A percentile compares a stretch with the other conserved stretches of the same genome.
Conservation (phyloP, 352 stramenopile species). For the Phytophthora agathidicida region DNA sequence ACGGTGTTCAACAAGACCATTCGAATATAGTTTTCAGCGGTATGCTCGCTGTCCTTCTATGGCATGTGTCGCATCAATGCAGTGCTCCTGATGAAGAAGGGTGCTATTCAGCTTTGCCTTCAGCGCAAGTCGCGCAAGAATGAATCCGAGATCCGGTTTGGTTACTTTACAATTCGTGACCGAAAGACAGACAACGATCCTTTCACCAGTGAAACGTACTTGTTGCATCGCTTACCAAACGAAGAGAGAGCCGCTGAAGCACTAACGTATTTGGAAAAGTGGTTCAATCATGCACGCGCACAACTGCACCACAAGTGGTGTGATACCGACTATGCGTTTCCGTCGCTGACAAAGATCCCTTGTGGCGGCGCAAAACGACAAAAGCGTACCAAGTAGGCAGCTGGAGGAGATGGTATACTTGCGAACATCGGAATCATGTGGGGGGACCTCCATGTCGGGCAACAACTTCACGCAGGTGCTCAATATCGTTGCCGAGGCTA, state of each 20-base stretch:
- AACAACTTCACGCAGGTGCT: conserved; percentile 20
- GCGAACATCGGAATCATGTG: not conserved
- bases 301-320: not conserved
- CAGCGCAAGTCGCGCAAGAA: not conserved
- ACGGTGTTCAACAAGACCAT: conserved; percentile 17
- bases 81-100: conserved; percentile 7
- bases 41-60: conserved; percentile 25
- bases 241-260: conserved; percentile 6
- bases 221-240: not conserved
- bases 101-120: conserved; percentile 10
- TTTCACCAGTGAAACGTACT: conserved; percentile 11
- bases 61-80: conserved; percentile 26
- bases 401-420: not conserved
- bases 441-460: conserved; percentile 3
- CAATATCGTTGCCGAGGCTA: conserved; percentile 7
- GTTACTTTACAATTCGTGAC: conserved; percentile 14
- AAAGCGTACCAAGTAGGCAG: not conserved
- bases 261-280: conserved; percentile 2
- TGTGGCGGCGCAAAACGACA: not conserved
- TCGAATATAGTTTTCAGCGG: conserved; percentile 15
- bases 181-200: conserved; percentile 16
- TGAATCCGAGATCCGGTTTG: not conserved
- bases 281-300: not conserved
- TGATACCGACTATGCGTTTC: conserved; percentile 3
- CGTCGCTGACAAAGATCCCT: conserved; percentile 4